Percentiles rank a stretch among this genome's conserved stretches.
Evolutionary conservation across 805 yeast genomes (phyloP).

Genomic region (Naumovozyma dairenensis): DNA sequence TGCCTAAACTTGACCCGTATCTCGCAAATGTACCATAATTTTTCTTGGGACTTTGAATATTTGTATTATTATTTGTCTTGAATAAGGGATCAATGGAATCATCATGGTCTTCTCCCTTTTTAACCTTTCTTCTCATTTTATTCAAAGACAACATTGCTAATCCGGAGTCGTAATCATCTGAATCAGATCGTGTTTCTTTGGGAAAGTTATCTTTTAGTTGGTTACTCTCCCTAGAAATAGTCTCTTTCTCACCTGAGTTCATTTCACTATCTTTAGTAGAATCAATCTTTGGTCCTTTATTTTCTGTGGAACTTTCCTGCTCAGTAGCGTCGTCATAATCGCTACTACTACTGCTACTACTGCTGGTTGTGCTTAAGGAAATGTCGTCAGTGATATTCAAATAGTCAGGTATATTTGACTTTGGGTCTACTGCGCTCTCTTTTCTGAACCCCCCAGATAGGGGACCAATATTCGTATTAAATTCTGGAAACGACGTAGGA

Average conservation of each 20-base stretch:
- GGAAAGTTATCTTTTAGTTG: background rate
- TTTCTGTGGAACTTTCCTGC: conserved; percentile 1
- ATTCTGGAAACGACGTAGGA: conserved; percentile 2
- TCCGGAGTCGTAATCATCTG: conserved; percentile 17
- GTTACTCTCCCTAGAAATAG: background rate
- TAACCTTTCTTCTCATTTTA: conserved; percentile 21
- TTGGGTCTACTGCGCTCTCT: background rate
- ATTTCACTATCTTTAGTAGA: conserved; percentile 5
- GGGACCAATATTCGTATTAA: background rate
- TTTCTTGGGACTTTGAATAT: conserved; percentile 6
- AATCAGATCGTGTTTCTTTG: background rate
- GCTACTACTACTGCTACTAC: conserved; percentile 3
- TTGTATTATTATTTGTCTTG: conserved; percentile 5
- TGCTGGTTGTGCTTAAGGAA: conserved; percentile 5
- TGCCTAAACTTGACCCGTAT: background rate
- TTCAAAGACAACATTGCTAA: conserved; percentile 23
- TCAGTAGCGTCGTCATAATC: conserved; percentile 2
- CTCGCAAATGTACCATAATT: conserved; percentile 1
- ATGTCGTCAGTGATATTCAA: background rate
- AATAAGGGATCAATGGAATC: conserved; percentile 27
- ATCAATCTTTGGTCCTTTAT: conserved; percentile 10
- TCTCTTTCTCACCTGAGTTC: conserved; percentile 4
- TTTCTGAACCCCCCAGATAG: background rate
- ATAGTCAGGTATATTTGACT: background rate
- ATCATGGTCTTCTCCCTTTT: conserved; percentile 17